phyloP scores from a whole-genome alignment of 2,329 filamentous ascomycete genomes.

The Exophiala bonariae region DNA sequence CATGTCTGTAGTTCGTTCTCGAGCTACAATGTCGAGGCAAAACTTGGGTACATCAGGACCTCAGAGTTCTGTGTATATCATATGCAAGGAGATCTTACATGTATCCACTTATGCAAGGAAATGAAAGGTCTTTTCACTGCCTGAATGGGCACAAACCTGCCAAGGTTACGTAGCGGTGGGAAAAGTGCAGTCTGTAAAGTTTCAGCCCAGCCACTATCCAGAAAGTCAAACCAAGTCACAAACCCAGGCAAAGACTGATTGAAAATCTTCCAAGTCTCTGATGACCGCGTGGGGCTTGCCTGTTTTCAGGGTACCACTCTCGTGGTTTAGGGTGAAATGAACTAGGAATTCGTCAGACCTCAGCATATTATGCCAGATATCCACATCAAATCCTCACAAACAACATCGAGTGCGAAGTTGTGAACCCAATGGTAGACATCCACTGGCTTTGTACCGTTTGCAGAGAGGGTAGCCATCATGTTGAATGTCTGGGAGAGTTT shows the following conservation, averaged over 20 bases:
- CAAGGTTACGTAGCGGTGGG: not conserved
- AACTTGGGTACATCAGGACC: not conserved
- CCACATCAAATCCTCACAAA: too few species aligned
- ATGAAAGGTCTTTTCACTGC: not conserved
- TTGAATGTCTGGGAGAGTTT: not conserved
- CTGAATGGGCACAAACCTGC: not conserved
- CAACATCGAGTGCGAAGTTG: not conserved
- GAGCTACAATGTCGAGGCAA: not conserved
- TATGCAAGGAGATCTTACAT: too few species aligned
- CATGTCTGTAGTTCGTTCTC: not conserved
- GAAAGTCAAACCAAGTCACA: not conserved
- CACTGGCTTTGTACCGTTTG: not conserved
- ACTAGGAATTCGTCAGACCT: not conserved
- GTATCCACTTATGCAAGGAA: not conserved
- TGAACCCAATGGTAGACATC: conserved; percentile 1
- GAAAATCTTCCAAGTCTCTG: not conserved
- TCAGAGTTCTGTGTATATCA: not conserved
- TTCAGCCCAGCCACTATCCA: not conserved
- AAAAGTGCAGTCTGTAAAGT: not conserved
- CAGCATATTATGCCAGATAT: too few species aligned
- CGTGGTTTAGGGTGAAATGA: not conserved
- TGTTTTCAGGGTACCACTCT: not conserved
- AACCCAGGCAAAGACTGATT: not conserved
- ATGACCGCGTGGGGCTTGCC: not conserved
- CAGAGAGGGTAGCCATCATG: not conserved